phyloP scores from a whole-genome alignment of 2,329 filamentous ascomycete genomes.

The Westerdykella ornata region DNA sequence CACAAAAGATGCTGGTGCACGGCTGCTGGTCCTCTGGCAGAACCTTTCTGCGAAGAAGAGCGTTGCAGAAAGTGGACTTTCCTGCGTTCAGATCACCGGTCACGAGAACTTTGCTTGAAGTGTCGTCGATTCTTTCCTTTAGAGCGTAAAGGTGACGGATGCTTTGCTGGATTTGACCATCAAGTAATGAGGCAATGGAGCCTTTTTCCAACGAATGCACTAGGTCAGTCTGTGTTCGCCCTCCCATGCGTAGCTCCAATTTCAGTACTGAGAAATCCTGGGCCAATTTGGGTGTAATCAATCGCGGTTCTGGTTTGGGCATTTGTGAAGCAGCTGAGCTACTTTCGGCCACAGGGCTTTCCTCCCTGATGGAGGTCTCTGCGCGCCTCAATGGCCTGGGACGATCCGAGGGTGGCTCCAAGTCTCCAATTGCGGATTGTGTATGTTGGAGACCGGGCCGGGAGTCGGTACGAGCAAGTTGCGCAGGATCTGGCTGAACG shows the following conservation, averaged over 20 bases:
- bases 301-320: constrained; percentile 61
- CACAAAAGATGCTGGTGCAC: constrained; percentile 97
- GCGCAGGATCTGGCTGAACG: constrained; percentile 51
- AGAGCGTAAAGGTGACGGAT: constrained; percentile 83
- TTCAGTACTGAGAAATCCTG: constrained; percentile 96
- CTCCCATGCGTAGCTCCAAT: constrained; percentile 83
- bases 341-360: constrained; percentile 58
- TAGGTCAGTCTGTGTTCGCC: constrained; percentile 77
- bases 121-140: constrained; percentile 92
- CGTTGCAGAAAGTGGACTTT: constrained; percentile 98
- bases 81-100: constrained; percentile 95
- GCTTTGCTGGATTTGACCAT: constrained; percentile 90
- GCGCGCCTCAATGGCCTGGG: constrained; percentile 58
- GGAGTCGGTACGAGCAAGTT: constrained; percentile 43
- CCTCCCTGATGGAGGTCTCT: constrained; percentile 61
- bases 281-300: constrained; percentile 86
- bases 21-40: constrained; percentile 96
- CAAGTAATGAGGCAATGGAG: constrained; percentile 81
- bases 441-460: constrained; percentile 60
- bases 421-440: constrained; percentile 53
- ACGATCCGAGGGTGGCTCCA: constrained; percentile 38
- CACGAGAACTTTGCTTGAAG: constrained; percentile 89
- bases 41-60: constrained; percentile 84
- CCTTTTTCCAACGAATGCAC: constrained; percentile 91
- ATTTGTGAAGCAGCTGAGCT: constrained; percentile 63